These are phyloP conservation scores for Lactifluus pinguis DNA, from an alignment of 768 basidiomycete genomes.

Conservation along the genomic window DNA sequence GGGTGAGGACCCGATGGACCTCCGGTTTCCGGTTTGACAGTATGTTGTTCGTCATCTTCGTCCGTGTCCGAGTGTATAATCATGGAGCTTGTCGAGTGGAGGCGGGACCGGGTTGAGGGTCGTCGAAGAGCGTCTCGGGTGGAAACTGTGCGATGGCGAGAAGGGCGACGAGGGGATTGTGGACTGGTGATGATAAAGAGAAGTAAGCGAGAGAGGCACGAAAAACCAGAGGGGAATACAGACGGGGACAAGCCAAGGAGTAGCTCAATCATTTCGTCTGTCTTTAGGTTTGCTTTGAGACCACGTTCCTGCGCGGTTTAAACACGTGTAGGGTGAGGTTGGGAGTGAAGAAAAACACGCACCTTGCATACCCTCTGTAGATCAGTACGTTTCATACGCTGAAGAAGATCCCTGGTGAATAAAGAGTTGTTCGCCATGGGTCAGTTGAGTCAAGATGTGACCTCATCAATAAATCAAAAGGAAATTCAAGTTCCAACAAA, in stretches of 20 bases:
- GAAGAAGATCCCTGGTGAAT: slow-evolving; percentile 36
- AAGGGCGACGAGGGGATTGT: slow-evolving; percentile 9
- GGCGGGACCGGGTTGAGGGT: slow-evolving; percentile 11
- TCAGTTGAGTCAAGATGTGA: background rate
- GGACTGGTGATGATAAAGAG: slow-evolving; percentile 19
- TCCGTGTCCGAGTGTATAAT: slow-evolving; percentile 20
- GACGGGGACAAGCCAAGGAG: slow-evolving; percentile 40
- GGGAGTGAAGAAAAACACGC: slow-evolving; percentile 6
- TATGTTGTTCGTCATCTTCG: slow-evolving; percentile 9
- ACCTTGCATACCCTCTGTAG: slow-evolving; percentile 60
- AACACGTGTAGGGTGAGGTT: slow-evolving; percentile 4
- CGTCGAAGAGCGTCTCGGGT: slow-evolving; percentile 4
- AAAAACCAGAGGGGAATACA: background rate
- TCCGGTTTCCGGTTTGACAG: slow-evolving; percentile 22
- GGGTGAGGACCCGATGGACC: slow-evolving; percentile 22
- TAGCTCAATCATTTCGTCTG: slow-evolving; percentile 68
- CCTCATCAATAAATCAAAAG: background rate
- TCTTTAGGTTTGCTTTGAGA: slow-evolving; percentile 75
- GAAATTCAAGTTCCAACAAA: background rate
- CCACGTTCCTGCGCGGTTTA: slow-evolving; percentile 52
- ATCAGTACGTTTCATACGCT: slow-evolving; percentile 46
- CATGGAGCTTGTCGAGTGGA: slow-evolving; percentile 18
- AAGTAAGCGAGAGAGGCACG: background rate
- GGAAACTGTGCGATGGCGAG: slow-evolving; percentile 10
- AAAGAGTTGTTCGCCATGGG: slow-evolving; percentile 29